Evolutionary conservation across 78 protist genomes (phyloP), one percentile per base, ranked within the genome.

Genomic region (Corallochytrium limacisporum): DNA sequence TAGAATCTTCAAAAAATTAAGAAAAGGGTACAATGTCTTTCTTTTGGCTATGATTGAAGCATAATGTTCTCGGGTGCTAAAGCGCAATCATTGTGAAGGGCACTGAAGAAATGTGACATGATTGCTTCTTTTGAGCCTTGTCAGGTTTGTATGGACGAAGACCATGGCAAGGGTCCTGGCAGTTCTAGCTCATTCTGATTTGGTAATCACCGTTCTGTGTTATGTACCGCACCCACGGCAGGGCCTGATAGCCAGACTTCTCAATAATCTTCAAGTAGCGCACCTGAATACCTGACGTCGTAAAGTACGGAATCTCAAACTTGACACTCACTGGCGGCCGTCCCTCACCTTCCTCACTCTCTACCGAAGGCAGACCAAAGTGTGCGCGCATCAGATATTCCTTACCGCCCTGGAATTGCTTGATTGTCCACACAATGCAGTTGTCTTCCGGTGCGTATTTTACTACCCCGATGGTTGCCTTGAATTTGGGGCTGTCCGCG

Each of bases 221-320:
- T 40, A 87, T 86, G 87, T 92, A 92, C 44, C 99, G 84, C 29
- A 95, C 99, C 99, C 97, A 92, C 24, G 96, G 97, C 20, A 89
- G 73, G 4, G 97, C 95, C 79, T 91, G 92, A 69, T 93, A 91
- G 44, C 94, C 92, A 37, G 83, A 66, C 77, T 91, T 90, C 84
- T 96, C 99, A 13, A 83, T 72, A 60, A 96, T 85, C 78, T 94
- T 96, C 13, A 94, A 76, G 73, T 94, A 94, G 31, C 97, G 88
- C 38, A 95, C 98, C 77, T 57, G 35, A 42, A 96, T 74, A 37
- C 98, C 98, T 24, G 98, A 91, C 15, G 93, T 90, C 7, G 99
- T 94, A 73, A 87, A 91, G 82, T 87, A 92, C 10, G 99, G 99
- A 61, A 96, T 95, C 78, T 96, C 98, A 48, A 94, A 96, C 69